Percentiles rank a stretch among this genome's conserved stretches.
Conservation (phyloP, 148 eudicot genomes). For the Persicaria maculosa region DNA sequence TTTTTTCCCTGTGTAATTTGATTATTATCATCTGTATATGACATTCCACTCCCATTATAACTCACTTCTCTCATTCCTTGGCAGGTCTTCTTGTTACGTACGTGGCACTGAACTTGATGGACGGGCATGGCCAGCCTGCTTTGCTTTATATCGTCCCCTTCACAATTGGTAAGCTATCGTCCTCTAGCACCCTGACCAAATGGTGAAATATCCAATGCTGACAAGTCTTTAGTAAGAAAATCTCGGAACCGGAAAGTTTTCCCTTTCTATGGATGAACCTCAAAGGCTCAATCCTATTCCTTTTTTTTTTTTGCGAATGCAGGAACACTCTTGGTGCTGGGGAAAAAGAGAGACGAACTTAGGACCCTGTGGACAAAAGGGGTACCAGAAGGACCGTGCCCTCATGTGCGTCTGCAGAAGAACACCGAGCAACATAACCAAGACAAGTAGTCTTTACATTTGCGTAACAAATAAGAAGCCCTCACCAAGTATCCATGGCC, state of each 20-base stretch:
- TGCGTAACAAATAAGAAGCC: background rate
- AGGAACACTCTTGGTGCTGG: constrained; percentile 16
- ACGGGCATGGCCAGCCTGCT: constrained; percentile 1
- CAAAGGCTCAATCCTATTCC: background rate
- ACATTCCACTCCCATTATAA: background rate
- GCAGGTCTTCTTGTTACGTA: constrained; percentile 13
- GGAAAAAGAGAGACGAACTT: constrained; percentile 14
- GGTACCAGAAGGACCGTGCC: constrained; percentile 19
- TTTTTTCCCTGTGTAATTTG: background rate
- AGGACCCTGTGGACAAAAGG: constrained; percentile 16
- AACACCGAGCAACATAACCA: constrained; percentile 3
- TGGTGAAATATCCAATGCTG: background rate
- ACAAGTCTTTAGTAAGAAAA: background rate
- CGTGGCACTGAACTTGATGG: constrained; percentile 21
- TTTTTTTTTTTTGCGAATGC: background rate
- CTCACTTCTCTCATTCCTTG: background rate
- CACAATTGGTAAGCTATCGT: constrained; percentile 11
- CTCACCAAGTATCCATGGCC: too few relatives aligned
- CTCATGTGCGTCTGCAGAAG: constrained; percentile 9
- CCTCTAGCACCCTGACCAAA: background rate
- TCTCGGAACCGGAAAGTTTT: background rate
- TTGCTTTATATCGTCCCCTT: constrained; percentile 18
- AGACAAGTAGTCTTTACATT: background rate
- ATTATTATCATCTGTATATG: background rate
- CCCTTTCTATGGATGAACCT: background rate